phyloP scores from a whole-genome alignment of 2,329 filamentous ascomycete species.

The Trichoderma arundinaceum region DNA sequence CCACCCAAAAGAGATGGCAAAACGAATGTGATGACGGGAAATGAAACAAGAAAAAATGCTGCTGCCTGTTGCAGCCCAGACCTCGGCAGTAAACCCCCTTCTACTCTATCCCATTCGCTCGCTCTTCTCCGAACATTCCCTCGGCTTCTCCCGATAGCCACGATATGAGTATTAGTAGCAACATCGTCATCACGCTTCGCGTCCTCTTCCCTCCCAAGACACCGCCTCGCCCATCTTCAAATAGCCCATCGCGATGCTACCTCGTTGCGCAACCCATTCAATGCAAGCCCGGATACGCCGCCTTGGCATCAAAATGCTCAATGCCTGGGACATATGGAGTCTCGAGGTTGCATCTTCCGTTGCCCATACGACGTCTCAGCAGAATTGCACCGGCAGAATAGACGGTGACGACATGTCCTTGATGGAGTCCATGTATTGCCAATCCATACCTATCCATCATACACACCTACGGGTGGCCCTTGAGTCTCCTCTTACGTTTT shows the following conservation, averaged over 20 bases:
- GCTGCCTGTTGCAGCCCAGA: not conserved
- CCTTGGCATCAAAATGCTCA: constrained; percentile 16
- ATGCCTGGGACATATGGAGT: not conserved
- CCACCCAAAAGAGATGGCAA: not conserved
- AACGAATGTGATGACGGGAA: too few relatives aligned
- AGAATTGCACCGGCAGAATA: not conserved
- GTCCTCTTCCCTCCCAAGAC: not conserved
- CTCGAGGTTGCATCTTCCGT: not conserved
- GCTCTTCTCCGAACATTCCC: too few relatives aligned
- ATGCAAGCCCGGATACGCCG: constrained; percentile 6
- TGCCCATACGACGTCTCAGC: not conserved
- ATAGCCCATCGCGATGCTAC: not conserved
- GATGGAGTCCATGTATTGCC: not conserved
- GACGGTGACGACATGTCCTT: not conserved
- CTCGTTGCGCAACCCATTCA: not conserved
- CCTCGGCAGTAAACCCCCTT: too few relatives aligned
- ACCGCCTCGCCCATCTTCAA: not conserved
- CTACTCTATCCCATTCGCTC: too few relatives aligned
- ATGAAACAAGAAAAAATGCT: not conserved
- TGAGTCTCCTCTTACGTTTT: too few relatives aligned
- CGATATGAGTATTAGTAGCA: not conserved
- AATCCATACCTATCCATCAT: not conserved
- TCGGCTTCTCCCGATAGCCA: too few relatives aligned
- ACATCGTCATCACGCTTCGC: too few relatives aligned
- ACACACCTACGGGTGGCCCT: not conserved